A percentile compares a stretch with the other conserved stretches of the same genome.
Evolutionary conservation across 108 stramenopile species (phyloP).

Genomic region (Pseudonitzschia pungens): DNA sequence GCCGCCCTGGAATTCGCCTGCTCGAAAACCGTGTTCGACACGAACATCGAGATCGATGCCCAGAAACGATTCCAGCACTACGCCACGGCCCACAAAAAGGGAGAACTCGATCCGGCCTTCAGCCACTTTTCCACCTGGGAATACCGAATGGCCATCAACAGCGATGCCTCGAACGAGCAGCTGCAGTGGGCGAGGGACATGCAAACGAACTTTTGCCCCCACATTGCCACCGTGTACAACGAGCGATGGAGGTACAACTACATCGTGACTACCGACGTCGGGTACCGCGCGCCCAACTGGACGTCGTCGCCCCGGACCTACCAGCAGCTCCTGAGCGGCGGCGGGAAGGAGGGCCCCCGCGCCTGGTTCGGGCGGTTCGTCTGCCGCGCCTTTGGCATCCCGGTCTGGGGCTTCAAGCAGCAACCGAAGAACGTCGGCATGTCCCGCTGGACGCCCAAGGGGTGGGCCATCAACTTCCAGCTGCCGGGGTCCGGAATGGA

Average conservation of each 20-base stretch:
- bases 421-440: conserved; percentile 42
- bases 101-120: conserved; percentile 49
- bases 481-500: conserved; percentile 28
- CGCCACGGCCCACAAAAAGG: conserved; percentile 43
- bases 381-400: conserved; percentile 52
- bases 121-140: conserved; percentile 44
- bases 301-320: conserved; percentile 47
- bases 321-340: conserved; percentile 50
- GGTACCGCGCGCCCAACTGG: conserved; percentile 43
- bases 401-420: conserved; percentile 52
- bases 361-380: conserved; percentile 56
- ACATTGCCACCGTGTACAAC: conserved; percentile 45
- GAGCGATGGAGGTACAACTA: conserved; percentile 39
- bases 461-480: conserved; percentile 43
- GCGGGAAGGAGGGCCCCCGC: conserved; percentile 47
- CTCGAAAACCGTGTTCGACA: conserved; percentile 35
- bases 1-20: conserved; percentile 43
- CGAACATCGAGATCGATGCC: conserved; percentile 39
- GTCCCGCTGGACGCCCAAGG: conserved; percentile 49
- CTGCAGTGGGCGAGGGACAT: conserved; percentile 47
- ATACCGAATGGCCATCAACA: conserved; percentile 47
- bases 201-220: conserved; percentile 52
- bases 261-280: conserved; percentile 41
- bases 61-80: conserved; percentile 49
- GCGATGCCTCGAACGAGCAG: conserved; percentile 46